These are phyloP conservation scores for Solanum appendiculatum DNA, from an alignment of 257 asterid genomes.

Conservation along the genomic window DNA sequence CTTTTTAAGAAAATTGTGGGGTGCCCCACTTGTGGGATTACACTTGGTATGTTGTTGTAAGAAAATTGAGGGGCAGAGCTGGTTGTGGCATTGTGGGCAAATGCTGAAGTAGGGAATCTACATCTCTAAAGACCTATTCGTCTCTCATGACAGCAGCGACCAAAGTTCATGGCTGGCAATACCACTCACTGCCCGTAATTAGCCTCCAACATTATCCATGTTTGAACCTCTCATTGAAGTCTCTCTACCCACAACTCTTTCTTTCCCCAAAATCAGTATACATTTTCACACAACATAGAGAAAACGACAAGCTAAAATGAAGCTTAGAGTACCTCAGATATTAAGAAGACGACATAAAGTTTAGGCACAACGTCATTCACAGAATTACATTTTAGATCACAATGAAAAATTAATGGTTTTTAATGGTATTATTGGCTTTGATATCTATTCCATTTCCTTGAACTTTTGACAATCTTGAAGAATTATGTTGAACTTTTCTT, in stretches of 20 bases:
- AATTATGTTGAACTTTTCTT: neutral
- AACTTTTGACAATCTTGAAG: neutral
- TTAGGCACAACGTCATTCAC: neutral
- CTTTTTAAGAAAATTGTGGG: neutral
- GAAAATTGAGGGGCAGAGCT: neutral
- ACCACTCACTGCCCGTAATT: neutral
- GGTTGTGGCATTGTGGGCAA: neutral
- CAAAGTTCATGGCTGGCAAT: neutral
- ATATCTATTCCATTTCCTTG: neutral
- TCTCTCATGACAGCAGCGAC: neutral
- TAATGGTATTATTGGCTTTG: neutral
- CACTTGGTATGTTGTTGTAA: neutral
- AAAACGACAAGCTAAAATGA: neutral
- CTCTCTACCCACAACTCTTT: neutral
- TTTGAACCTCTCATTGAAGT: neutral
- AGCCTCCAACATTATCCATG: neutral
- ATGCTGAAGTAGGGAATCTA: neutral
- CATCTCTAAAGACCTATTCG: neutral
- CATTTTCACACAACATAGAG: neutral
- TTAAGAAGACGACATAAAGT: neutral
- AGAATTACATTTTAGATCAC: neutral
- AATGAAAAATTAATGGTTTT: neutral
- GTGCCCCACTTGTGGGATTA: neutral
- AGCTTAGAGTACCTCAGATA: neutral
- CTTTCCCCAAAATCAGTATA: neutral